Percentiles rank a stretch among this genome's conserved stretches.
Evolutionary conservation across 495 filamentous ascomycete species (phyloP).

Genomic region (Neurospora sp.): DNA sequence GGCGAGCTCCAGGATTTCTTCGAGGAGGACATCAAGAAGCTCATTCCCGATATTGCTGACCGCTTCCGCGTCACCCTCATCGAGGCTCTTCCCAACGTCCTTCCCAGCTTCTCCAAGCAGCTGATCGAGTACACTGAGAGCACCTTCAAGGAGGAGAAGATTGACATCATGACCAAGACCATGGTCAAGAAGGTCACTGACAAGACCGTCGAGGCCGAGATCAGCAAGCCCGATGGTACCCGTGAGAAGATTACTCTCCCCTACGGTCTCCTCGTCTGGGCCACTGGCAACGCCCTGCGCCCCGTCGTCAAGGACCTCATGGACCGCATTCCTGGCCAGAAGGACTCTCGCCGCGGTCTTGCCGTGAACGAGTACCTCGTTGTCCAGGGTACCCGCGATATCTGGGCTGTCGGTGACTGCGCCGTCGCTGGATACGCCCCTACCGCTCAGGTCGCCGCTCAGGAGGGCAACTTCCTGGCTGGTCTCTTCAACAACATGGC

Average conservation of each 20-base stretch:
- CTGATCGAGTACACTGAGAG: constrained; percentile 98
- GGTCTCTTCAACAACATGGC: constrained; percentile 97
- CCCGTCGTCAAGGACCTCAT: constrained; percentile 84
- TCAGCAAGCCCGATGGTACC: constrained; percentile 72
- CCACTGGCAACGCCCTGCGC: constrained; percentile 91
- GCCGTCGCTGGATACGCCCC: constrained; percentile 94
- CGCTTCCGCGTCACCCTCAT: constrained; percentile 96
- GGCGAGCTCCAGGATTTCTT: constrained; percentile 99
- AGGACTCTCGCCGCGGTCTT: constrained; percentile 87
- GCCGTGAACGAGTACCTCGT: constrained; percentile 98
- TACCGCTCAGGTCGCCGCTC: constrained; percentile 90
- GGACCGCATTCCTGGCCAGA: constrained; percentile 84
- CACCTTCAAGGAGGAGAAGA: constrained; percentile 97
- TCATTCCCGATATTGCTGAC: constrained; percentile 87
- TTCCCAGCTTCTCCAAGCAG: constrained; percentile 98
- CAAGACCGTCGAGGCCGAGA: constrained; percentile 87
- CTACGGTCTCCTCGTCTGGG: constrained; percentile 96
- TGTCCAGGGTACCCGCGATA: constrained; percentile 89
- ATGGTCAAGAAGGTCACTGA: constrained; percentile 97
- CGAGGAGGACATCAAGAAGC: constrained; percentile 93
- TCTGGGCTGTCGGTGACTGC: constrained; percentile 80
- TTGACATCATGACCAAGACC: constrained; percentile 93
- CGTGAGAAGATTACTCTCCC: constrained; percentile 75
- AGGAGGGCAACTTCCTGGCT: constrained; percentile 93
- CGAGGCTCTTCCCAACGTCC: constrained; percentile 94